These are phyloP conservation scores for Yamadazyma phyllophila DNA, from an alignment of 805 yeast genomes.

Conservation along the genomic window DNA sequence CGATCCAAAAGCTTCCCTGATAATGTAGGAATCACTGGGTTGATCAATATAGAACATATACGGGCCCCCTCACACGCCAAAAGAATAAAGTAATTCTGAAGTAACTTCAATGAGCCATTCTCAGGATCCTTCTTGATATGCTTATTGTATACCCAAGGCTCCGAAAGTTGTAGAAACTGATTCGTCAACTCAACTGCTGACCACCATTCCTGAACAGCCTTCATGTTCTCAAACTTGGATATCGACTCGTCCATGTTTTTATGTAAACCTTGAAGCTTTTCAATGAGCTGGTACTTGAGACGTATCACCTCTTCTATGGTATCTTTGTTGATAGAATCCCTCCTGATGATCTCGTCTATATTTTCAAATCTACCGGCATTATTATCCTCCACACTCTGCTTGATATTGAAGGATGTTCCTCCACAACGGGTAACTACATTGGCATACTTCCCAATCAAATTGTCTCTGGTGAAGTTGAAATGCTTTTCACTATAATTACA, in stretches of 20 bases:
- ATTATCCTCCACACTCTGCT: slow-evolving; percentile 37
- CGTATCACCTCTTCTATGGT: slow-evolving; percentile 13
- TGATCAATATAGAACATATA: slow-evolving; percentile 60
- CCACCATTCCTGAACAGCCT: slow-evolving; percentile 62
- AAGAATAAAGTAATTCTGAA: slow-evolving; percentile 54
- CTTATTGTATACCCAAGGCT: slow-evolving; percentile 69
- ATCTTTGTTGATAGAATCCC: slow-evolving; percentile 12
- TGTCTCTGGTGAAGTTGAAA: slow-evolving; percentile 53
- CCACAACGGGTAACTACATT: slow-evolving; percentile 75
- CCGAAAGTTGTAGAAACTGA: slow-evolving; percentile 59
- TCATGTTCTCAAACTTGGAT: slow-evolving; percentile 48
- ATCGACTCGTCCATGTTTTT: slow-evolving; percentile 43
- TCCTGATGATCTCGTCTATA: slow-evolving; percentile 22
- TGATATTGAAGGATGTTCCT: slow-evolving; percentile 62
- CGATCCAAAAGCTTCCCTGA: slow-evolving; percentile 58
- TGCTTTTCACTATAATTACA: slow-evolving; percentile 70
- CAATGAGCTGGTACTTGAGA: slow-evolving; percentile 23
- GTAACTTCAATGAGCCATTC: slow-evolving; percentile 14
- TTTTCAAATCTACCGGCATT: slow-evolving; percentile 19
- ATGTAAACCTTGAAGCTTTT: slow-evolving; percentile 33
- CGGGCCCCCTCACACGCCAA: slow-evolving; percentile 71
- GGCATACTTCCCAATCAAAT: slow-evolving; percentile 78
- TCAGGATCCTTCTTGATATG: slow-evolving; percentile 15
- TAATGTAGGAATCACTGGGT: slow-evolving; percentile 72
- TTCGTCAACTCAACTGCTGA: slow-evolving; percentile 57